Evolutionary conservation across 225 moss, liverwort and hornwort species (phyloP), one percentile per base, ranked within the genome.

Genomic region (Bryum argenteum): DNA sequence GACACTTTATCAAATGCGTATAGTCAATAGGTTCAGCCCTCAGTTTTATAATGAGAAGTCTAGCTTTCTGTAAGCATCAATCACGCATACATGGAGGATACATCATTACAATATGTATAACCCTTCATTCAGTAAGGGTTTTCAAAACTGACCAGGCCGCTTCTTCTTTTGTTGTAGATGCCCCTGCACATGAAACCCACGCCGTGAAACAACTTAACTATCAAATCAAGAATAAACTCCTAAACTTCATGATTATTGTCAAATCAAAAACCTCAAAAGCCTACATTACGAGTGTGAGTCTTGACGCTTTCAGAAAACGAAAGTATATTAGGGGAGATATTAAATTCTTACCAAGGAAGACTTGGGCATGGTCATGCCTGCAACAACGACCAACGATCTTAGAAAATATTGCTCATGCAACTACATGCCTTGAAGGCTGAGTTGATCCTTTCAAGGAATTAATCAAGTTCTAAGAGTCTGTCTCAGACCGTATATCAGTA

Each of bases 81-180:
- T n/a, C 26, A 42, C 26, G 10, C 1, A 10, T 28, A 33, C 9
- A 7, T 42, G 14, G 8, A 18, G 53, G 4, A 18, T 28, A 20
- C 40, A 0, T 2, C 18, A 37, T 8, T 24, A n/a, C n/a, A n/a
- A n/a, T n/a, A n/a, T n/a, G n/a, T n/a, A n/a, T n/a, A n/a, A n/a
- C n/a, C n/a, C n/a, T n/a, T n/a, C n/a, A n/a, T n/a, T n/a, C 5
- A 19, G 43, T 26, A 33, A 4, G 48, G 11, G 24, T 10, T 16
- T 21, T 2, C 17, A 2, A 18, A 37, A 28, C 67, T 28, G 52
- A 83, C 82, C 48, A 72, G 55, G 79, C 83, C 48, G 83, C 79
- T 48, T 69, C 76, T 65, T 79, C 83, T 60, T 76, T 83, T 18
- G 79, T 83, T 24, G 3, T 15, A 14, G 69, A 79, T 58, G 83